Percentiles rank a stretch among this genome's conserved stretches.
Evolutionary conservation across 345 rosid species (phyloP).

Genomic region (Eucalyptus marginata): DNA sequence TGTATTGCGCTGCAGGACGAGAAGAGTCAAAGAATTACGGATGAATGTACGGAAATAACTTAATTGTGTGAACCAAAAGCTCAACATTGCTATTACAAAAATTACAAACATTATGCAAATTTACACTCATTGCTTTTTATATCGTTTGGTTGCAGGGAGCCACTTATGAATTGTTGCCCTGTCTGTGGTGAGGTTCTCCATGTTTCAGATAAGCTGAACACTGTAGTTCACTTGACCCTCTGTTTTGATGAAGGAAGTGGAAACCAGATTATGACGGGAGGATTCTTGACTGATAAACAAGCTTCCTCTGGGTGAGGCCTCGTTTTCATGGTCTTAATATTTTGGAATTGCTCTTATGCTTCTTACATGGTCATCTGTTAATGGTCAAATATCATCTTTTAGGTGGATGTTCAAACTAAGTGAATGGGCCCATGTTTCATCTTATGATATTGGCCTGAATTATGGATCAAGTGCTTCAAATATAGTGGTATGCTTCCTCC

Average conservation of each 20-base stretch:
- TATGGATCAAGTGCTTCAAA: constrained; percentile 89
- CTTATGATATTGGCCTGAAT: constrained; percentile 81
- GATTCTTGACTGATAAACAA: constrained; percentile 89
- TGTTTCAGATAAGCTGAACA: constrained; percentile 59
- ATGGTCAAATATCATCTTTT: neutral
- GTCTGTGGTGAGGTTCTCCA: constrained; percentile 82
- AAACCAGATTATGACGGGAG: constrained; percentile 88
- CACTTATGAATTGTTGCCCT: constrained; percentile 73
- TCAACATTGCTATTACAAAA: neutral
- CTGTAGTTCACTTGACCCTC: constrained; percentile 79
- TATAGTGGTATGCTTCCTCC: constrained; percentile 51
- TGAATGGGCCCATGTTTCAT: constrained; percentile 89
- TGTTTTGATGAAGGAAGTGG: constrained; percentile 98
- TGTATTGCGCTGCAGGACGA: neutral
- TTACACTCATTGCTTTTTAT: neutral
- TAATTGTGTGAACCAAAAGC: neutral
- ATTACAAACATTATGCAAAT: neutral
- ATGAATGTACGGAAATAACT: neutral
- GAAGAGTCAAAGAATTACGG: neutral
- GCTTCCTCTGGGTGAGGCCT: constrained; percentile 78
- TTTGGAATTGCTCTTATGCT: neutral
- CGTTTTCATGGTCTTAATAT: neutral
- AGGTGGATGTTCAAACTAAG: constrained; percentile 96
- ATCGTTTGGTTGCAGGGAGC: constrained; percentile 40
- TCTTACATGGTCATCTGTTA: neutral